Evolutionary conservation across 208 protist species (phyloP).

Genomic region (Porcisia hertigi): DNA sequence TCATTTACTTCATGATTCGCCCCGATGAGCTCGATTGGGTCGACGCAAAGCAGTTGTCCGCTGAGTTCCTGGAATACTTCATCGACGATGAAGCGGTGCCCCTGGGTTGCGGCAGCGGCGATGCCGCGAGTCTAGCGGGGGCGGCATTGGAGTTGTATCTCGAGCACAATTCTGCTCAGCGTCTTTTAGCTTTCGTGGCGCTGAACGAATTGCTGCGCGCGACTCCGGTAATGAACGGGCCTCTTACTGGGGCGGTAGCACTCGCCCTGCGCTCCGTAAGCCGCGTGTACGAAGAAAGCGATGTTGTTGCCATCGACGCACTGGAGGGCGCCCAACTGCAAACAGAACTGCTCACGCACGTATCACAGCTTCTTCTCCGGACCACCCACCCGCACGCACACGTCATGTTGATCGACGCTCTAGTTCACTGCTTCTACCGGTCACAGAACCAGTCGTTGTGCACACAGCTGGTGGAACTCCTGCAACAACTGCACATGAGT

Average conservation of each 20-base stretch:
- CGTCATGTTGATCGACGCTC: constrained; percentile 26
- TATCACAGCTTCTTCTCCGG: constrained; percentile 24
- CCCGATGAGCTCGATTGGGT: neutral
- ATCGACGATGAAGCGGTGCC: constrained; percentile 61
- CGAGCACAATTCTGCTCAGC: constrained; percentile 35
- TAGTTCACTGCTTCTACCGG: constrained; percentile 31
- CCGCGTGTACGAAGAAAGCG: constrained; percentile 28
- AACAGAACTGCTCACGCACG: constrained; percentile 24
- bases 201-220: constrained; percentile 15
- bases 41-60: constrained; percentile 18
- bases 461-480: constrained; percentile 20
- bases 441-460: constrained; percentile 17
- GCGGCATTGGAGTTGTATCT: constrained; percentile 60
- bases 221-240: constrained; percentile 23
- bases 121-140: constrained; percentile 35
- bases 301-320: constrained; percentile 24
- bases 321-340: constrained; percentile 17
- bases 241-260: constrained; percentile 21
- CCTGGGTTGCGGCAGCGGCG: constrained; percentile 59
- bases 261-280: constrained; percentile 27
- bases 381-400: constrained; percentile 20
- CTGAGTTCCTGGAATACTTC: constrained; percentile 39
- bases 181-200: constrained; percentile 8
- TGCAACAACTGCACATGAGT: constrained; percentile 16
- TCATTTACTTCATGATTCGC: constrained; percentile 48